phyloP scores from a whole-genome alignment of 129 eudicot genomes.

The Dittrichia graveolens region DNA sequence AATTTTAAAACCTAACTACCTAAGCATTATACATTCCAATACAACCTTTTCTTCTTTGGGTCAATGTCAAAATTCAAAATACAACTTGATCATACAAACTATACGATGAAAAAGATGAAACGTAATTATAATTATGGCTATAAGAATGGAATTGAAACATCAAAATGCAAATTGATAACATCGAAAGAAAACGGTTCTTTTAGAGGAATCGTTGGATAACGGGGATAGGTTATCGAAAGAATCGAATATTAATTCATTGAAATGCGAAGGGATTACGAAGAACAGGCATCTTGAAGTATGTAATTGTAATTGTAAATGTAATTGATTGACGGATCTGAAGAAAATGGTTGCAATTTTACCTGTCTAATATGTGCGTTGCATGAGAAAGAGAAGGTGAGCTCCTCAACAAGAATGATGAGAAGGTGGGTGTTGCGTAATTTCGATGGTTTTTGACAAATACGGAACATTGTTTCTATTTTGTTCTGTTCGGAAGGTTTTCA shows the following conservation, averaged over 20 bases:
- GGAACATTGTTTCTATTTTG: neutral
- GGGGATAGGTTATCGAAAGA: neutral
- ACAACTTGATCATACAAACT: constrained; percentile 12
- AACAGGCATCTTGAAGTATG: constrained; percentile 12
- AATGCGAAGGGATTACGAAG: constrained; percentile 19
- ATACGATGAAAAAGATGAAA: constrained; percentile 15
- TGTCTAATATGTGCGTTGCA: constrained; percentile 24
- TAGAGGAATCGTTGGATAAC: constrained; percentile 13
- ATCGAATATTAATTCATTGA: neutral
- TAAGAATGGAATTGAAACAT: neutral
- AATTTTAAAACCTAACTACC: neutral
- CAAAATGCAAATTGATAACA: neutral
- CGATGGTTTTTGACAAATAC: neutral
- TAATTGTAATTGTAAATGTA: neutral
- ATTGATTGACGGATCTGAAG: constrained; percentile 5
- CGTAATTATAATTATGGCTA: constrained; percentile 6
- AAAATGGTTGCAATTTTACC: constrained; percentile 28
- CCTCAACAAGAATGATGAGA: constrained; percentile 23
- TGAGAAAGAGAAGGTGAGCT: constrained; percentile 17
- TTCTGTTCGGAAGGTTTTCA: neutral
- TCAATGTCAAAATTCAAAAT: constrained; percentile 1
- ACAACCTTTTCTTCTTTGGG: neutral
- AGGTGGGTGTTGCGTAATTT: neutral
- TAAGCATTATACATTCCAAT: neutral
- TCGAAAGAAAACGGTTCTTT: constrained; percentile 2